Evolutionary conservation across 2,329 filamentous ascomycete species (phyloP).

Genomic region (Colletotrichum karsti): DNA sequence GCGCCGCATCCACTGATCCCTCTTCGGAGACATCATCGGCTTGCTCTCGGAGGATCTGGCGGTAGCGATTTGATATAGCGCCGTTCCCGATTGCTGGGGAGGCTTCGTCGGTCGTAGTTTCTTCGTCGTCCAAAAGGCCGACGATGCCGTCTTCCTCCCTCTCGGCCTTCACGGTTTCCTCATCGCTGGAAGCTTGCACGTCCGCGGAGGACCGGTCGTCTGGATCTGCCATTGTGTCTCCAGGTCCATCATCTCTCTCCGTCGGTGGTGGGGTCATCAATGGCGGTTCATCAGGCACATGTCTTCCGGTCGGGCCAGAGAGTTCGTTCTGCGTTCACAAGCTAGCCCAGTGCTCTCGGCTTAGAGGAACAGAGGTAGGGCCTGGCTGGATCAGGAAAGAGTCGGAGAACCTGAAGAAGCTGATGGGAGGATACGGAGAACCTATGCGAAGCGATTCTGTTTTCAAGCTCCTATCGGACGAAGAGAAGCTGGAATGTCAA

Average conservation of each 20-base stretch:
- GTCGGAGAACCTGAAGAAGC: neutral
- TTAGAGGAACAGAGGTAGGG: neutral
- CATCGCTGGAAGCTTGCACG: conserved; percentile 50
- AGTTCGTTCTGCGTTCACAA: conserved; percentile 16
- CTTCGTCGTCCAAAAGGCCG: conserved; percentile 46
- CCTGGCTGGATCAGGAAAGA: neutral
- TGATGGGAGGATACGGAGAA: neutral
- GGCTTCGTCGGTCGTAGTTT: conserved; percentile 33
- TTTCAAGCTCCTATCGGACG: conserved; percentile 14
- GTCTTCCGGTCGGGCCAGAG: conserved; percentile 17
- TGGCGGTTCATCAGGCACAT: conserved; percentile 30
- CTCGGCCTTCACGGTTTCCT: conserved; percentile 50
- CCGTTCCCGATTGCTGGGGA: conserved; percentile 41
- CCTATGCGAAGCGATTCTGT: neutral
- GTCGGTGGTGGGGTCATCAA: conserved; percentile 29
- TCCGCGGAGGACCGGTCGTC: conserved; percentile 52
- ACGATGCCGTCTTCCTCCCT: conserved; percentile 44
- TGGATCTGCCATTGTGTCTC: conserved; percentile 57
- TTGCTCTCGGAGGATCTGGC: conserved; percentile 52
- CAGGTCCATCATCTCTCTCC: conserved; percentile 44
- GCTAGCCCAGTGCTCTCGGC: conserved; percentile 2
- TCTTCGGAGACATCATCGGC: conserved; percentile 58
- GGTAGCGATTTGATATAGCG: conserved; percentile 51
- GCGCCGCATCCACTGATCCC: conserved; percentile 61
- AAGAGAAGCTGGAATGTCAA: conserved; percentile 6